Base-by-base conservation (phyloP, 73 alveolate species). In the Loxodes magnus region DNA sequence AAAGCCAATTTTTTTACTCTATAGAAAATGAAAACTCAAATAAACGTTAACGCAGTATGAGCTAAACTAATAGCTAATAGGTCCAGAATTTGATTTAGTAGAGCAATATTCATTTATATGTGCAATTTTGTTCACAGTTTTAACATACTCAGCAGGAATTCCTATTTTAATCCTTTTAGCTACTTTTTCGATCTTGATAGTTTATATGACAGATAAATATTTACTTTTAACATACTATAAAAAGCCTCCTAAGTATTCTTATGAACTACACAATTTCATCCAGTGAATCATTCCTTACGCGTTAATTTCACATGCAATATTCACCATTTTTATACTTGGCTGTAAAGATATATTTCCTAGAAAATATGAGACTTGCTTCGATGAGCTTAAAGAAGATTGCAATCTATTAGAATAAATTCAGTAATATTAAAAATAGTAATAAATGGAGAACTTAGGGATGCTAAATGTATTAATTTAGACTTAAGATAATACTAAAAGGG, bases 1-100 rank as follows among this genome's bases (percentile, higher is more conserved):
- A 60, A 52, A 10, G 16, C 51, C 43, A 60, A 43, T 30, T n/a
- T n/a, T n/a, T n/a, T n/a, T n/a, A n/a, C n/a, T n/a, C n/a, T n/a
- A n/a, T n/a, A n/a, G n/a, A n/a, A n/a, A n/a, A n/a, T 24, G 79
- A 17, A 23, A 67, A 20, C 61, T 67, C 34, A 4, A 53, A n/a
- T 51, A 51, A 34, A 37, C 51, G 27, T 43, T 41, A 39, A 43
- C 56, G 0, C 53, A 69, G 36, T 56, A 61, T 12, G 90, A 75
- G 12, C 60, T 67, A 43, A 64, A 69, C 20, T 37, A 30, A 9
- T 58, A 59, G 29, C 70, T 68, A 36, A 51, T 30, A 10, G 90
- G 90, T 12, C 84, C 90, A 22, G 90, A 76, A 41, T 76, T 70
- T 38, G 0, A 50, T 15, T 25, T 76, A 7, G 80, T 67, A 16